A percentile compares a stretch with the other conserved stretches of the same genome.
phyloP scores from a whole-genome alignment of 345 rosid species.

The Firmiana major region DNA sequence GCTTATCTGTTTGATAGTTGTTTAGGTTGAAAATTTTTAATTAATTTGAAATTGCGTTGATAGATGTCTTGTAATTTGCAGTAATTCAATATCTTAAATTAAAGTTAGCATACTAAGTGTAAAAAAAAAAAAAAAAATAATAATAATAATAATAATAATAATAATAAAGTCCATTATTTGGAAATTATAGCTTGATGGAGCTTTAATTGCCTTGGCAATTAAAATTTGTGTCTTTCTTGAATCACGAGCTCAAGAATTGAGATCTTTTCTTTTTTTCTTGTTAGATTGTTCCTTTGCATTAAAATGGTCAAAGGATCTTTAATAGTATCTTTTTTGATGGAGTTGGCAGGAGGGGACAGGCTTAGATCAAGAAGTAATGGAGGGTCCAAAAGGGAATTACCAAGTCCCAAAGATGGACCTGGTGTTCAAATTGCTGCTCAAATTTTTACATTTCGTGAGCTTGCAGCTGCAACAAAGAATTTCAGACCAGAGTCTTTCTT shows the following conservation, averaged over 20 bases:
- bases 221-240: neutral
- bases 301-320: neutral
- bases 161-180: neutral
- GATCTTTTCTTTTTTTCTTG: neutral
- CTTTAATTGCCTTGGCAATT: neutral
- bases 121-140: too few species aligned
- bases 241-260: neutral
- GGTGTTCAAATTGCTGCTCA: constrained; percentile 75
- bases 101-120: neutral
- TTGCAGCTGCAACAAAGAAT: constrained; percentile 86
- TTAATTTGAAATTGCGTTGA: neutral
- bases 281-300: neutral
- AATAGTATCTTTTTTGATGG: constrained; percentile 23
- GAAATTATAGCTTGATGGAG: neutral
- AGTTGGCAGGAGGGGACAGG: constrained; percentile 70
- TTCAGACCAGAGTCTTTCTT: constrained; percentile 84
- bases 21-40: neutral
- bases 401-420: constrained; percentile 53
- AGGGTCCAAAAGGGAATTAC: constrained; percentile 58
- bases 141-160: too few species aligned
- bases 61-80: neutral
- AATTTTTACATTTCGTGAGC: constrained; percentile 81
- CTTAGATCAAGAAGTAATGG: constrained; percentile 61
- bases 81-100: neutral
- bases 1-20: constrained; percentile 32